Evolutionary conservation across 2,329 filamentous ascomycete species (phyloP), one percentile per base, ranked within the genome.

Genomic region (Claviceps pusilla): DNA sequence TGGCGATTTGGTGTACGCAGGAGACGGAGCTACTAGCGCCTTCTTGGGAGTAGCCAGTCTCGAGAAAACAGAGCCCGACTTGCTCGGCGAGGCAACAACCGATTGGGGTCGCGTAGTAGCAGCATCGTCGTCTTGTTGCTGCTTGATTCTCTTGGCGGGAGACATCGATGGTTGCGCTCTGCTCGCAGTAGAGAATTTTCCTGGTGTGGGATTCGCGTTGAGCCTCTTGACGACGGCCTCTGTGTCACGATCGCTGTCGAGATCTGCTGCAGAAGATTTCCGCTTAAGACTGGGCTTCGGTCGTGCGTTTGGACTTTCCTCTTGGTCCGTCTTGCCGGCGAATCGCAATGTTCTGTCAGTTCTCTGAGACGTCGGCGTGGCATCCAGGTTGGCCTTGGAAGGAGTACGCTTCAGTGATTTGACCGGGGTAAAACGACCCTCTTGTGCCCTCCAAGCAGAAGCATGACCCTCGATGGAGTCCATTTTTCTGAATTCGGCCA

Each of bases 401-500:
- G 72, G 71, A 1, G 73, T 64, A 48, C 65, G 65, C 59, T 71
- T 74, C 48, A 70, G 59, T 33, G 68, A 62, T 54, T 63, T 63
- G 52, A 71, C 65, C 10, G 80, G 78, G n/a, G 78, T 76, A 59
- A 73, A 68, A 9, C 76, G 75, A 41, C 68, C 75, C 4, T 75
- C 69, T 56, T 79, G 75, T 28, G 77, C 77, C 57, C 87, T 78
- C 72, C 84, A 93, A 16, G 84, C 80, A 11, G 90, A 95, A 9
- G 89, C 77, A 66, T 96, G 90, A 58, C 84, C 84, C 47, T 82
- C 87, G 64, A 97, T 96, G 2, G 90, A 96, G 66, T 95, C 89
- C 91, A 97, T 96, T 75, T 95, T 97, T 71, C 88, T 88, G 72
- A 97, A 96, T 64, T 91, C 80, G 51, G 84, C 82, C 79, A 87